phyloP scores from a whole-genome alignment of 2,329 filamentous ascomycete genomes.

The Diaporthe capsici region DNA sequence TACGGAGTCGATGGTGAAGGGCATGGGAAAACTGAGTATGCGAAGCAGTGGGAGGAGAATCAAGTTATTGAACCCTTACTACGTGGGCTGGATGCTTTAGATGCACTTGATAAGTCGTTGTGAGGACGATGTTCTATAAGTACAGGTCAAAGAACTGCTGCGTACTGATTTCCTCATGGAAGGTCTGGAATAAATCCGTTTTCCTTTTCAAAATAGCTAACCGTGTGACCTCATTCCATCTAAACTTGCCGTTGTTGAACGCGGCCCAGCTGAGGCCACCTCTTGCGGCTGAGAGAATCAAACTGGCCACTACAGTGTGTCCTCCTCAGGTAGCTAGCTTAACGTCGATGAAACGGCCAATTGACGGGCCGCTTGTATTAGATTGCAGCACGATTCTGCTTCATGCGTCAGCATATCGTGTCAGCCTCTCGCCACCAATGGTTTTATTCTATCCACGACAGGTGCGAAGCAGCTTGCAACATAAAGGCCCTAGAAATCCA shows the following conservation, averaged over 20 bases:
- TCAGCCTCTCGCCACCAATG: neutral
- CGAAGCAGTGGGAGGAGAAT: neutral
- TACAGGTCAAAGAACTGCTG: too few species aligned
- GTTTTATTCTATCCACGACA: neutral
- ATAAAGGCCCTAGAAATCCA: neutral
- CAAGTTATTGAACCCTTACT: neutral
- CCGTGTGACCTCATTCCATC: too few species aligned
- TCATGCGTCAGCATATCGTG: neutral
- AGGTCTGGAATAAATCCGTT: too few species aligned
- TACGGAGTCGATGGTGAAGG: neutral
- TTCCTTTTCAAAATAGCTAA: too few species aligned
- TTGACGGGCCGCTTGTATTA: neutral
- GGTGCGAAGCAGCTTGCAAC: neutral
- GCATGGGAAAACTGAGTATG: neutral
- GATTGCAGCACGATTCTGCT: neutral
- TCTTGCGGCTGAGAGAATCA: neutral
- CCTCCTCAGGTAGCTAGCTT: neutral
- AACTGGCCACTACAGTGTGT: neutral
- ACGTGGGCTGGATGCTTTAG: neutral
- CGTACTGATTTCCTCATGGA: too few species aligned
- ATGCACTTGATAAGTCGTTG: neutral
- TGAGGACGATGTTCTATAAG: neutral
- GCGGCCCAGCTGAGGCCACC: neutral
- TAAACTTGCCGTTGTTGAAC: too few species aligned
- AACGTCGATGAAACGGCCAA: neutral